Conservation (phyloP, 140 eudicot genomes). For the Anethum foeniculum region DNA sequence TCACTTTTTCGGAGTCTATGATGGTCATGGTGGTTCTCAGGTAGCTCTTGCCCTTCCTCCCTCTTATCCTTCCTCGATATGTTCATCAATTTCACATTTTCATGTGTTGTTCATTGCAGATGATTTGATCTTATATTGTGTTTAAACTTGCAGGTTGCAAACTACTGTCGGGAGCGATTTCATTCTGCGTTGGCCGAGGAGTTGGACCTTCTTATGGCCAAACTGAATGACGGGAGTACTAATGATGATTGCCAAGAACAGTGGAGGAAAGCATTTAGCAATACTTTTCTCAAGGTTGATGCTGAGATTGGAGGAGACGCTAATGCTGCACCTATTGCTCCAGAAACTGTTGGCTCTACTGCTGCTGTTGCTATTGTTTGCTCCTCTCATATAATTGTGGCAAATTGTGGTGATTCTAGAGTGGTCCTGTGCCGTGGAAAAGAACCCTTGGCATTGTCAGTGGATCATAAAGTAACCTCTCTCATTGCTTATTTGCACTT, state of each 20-base stretch:
- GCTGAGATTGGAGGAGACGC: constrained; percentile 63
- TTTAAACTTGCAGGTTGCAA: constrained; percentile 51
- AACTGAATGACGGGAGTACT: constrained; percentile 16
- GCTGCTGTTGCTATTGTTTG: constrained; percentile 77
- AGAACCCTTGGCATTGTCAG: constrained; percentile 68
- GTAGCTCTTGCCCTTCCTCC: constrained; percentile 14
- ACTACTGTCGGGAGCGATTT: constrained; percentile 61
- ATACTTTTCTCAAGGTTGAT: constrained; percentile 68
- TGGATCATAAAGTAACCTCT: constrained; percentile 67
- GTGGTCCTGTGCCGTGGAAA: constrained; percentile 84
- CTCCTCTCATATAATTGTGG: constrained; percentile 74
- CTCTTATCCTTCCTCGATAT: not conserved
- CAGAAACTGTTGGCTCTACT: constrained; percentile 88
- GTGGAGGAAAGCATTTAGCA: constrained; percentile 57
- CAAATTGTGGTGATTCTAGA: constrained; percentile 86
- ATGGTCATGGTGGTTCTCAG: constrained; percentile 96
- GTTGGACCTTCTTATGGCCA: constrained; percentile 37
- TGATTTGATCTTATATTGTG: not conserved
- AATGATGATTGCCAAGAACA: constrained; percentile 38
- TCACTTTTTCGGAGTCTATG: constrained; percentile 85
- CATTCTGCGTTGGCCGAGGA: constrained; percentile 66
- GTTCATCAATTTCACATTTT: not conserved
- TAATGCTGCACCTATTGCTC: constrained; percentile 44
- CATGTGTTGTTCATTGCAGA: not conserved
- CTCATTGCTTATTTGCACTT: not conserved